Conservation (phyloP, 352 stramenopile genomes). For the Globisporangium cylindrosporum region DNA sequence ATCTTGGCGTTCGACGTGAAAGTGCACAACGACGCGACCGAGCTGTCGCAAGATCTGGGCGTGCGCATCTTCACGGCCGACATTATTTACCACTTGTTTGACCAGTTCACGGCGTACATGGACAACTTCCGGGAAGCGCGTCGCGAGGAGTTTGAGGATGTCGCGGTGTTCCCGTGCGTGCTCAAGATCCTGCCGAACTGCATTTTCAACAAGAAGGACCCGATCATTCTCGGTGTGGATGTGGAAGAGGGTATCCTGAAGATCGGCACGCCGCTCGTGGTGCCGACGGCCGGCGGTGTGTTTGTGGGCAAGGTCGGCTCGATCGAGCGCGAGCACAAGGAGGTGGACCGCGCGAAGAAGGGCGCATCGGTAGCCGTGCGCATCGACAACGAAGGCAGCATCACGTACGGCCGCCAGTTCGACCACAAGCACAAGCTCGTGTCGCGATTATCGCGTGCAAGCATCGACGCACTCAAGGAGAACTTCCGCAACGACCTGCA, state of each 20-base stretch:
- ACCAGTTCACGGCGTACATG: conserved; percentile 98
- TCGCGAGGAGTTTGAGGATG: conserved; percentile 89
- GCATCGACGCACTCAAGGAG: conserved; percentile 98
- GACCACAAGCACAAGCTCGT: conserved; percentile 91
- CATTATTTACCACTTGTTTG: conserved; percentile 99
- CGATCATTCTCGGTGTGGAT: conserved; percentile 98
- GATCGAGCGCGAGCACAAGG: conserved; percentile 96
- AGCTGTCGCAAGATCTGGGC: conserved; percentile 89
- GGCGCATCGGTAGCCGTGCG: conserved; percentile 93
- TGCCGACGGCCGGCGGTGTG: conserved; percentile 67
- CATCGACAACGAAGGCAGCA: conserved; percentile 94
- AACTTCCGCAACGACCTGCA: conserved; percentile 98
- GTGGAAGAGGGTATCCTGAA: conserved; percentile 97
- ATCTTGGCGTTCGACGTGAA: conserved; percentile 99
- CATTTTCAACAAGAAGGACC: conserved; percentile 99
- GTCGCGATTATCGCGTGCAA: conserved; percentile 85
- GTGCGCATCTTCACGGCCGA: conserved; percentile 99
- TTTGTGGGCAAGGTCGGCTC: conserved; percentile 95
- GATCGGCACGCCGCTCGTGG: conserved; percentile 95
- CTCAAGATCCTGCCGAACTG: conserved; percentile 97
- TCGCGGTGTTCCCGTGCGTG: conserved; percentile 94
- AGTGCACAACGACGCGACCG: conserved; percentile 92
- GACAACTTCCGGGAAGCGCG: conserved; percentile 92
- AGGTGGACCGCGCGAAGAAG: conserved; percentile 94
- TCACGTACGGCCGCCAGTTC: conserved; percentile 98